Evolutionary conservation across 352 stramenopile species (phyloP).

Genomic region (Phytophthora cryptogea): DNA sequence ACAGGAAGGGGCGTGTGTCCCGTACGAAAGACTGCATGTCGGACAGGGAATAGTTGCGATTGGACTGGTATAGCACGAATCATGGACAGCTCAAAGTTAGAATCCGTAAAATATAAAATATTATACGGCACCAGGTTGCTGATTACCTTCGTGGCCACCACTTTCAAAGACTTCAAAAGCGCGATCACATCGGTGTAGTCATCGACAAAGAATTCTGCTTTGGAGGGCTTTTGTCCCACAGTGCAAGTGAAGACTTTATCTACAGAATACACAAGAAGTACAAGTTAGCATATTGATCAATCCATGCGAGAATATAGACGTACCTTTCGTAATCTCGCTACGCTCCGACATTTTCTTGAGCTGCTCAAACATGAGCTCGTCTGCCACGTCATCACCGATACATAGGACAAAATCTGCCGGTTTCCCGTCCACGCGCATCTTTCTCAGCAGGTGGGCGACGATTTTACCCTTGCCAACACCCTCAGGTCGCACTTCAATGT

Average conservation of each 20-base stretch:
- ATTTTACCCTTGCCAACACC: slow-evolving; percentile 98
- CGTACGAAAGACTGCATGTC: slow-evolving; percentile 85
- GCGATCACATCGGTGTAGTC: slow-evolving; percentile 95
- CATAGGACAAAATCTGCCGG: slow-evolving; percentile 96
- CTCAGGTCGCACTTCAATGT: slow-evolving; percentile 97
- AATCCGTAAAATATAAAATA: background rate
- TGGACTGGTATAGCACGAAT: slow-evolving; percentile 47
- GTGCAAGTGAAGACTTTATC: slow-evolving; percentile 95
- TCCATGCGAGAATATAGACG: background rate
- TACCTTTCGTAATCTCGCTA: slow-evolving; percentile 52
- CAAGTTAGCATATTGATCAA: background rate
- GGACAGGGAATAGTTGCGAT: slow-evolving; percentile 81
- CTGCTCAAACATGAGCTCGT: slow-evolving; percentile 97
- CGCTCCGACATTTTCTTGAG: slow-evolving; percentile 56
- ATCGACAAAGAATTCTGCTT: slow-evolving; percentile 96
- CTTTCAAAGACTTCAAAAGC: slow-evolving; percentile 84
- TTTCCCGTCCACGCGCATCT: slow-evolving; percentile 63
- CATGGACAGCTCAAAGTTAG: slow-evolving; percentile 8
- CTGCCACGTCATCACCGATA: slow-evolving; percentile 97
- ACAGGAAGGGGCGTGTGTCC: slow-evolving; percentile 54
- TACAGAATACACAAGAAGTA: slow-evolving; percentile 33
- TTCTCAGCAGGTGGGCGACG: slow-evolving; percentile 91
- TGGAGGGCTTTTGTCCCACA: slow-evolving; percentile 97
- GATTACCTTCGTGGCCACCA: slow-evolving; percentile 75
- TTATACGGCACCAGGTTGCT: background rate